Base-by-base conservation (phyloP, 306 rosid genomes). In the Pachyrhizus erosus region DNA sequence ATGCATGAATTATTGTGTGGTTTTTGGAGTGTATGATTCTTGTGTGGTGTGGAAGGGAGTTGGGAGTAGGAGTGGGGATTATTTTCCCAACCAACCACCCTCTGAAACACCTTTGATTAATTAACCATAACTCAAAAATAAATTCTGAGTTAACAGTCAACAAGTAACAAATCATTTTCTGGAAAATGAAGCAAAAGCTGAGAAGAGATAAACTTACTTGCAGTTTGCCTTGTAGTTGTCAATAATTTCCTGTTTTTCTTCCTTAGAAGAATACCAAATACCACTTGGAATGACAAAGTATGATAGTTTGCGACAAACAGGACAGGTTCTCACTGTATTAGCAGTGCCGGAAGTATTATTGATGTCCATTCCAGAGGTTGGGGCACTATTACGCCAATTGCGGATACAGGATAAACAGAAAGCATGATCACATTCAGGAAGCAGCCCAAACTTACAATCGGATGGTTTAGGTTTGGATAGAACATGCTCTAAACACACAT, bases 261-360 rank as follows among this genome's bases (percentile, higher is more conserved):
- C 97, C 82, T 91, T 86, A 27, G 99, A 60, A 87, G 89, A 80
- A 87, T 87, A 96, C 98, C 99, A 96, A 65, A 93, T 89, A 87
- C 87, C 90, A 86, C 99, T 96, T 52, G 99, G 98, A 88, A 96
- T 90, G 49, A 93, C 98, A 84, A 87, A 93, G 86, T 93, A 91
- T 0, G 98, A 96, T 54, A 93, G 85, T 84, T 93, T 91, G 78
- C 98, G 92, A 83, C 98, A 96, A 73, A 96, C 92, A 73, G 99
- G 99, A 85, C 99, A 96, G 73, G 94, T 84, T 85, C 96, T 89
- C 84, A 93, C 86, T 9, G 93, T 88, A 87, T 77, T 93, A 76
- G 89, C 81, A 84, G 68, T 55, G 27, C 29, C 6, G n/a, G n/a
- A n/a, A 3, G 12, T 88, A 79, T 81, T 87, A 65, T 83, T 86